Evolutionary conservation across 2,329 filamentous ascomycete species (phyloP), one percentile per base, ranked within the genome.

Genomic region (Cordyceps sp.): DNA sequence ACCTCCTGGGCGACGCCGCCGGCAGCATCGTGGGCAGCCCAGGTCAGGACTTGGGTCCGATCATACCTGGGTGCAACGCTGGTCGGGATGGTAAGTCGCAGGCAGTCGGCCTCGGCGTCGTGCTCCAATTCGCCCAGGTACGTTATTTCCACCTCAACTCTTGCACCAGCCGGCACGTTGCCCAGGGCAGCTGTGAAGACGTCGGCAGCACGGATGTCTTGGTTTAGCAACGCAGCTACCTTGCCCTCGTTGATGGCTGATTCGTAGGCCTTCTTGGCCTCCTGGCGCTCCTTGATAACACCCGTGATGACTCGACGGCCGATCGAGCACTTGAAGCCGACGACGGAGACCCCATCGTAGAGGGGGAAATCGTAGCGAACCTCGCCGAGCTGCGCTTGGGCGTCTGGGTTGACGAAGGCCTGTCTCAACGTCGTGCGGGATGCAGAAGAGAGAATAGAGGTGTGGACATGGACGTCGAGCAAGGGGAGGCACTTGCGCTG

Each of bases 71-170:
- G 78, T 1, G 71, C 73, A 34, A 85, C 74, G 30, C 50, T 54
- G 1, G 67, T 78, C 0, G 78, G 79, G 5, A 85, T 67, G 5
- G 69, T 82, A 45, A 78, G 78, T 6, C 76, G 66, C 18, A 78
- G 58, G 6, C 75, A 75, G 43, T 84, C 73, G 4, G 68, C 59
- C 38, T 75, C 69, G 27, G 72, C 66, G 44, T 83, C 77, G 40
- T 82, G 73, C 53, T 80, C 80, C 33, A 84, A 59, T 47, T 84
- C 77, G 3, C 72, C 73, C 5, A 81, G 59, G 38, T 79, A 82
- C 0, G 60, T 69, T 34, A 83, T 69, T 10, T 75, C 61, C 6
- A 83, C 65, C 6, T 61, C 47, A 22, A 81, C 54, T 22, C 58
- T 62, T 13, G 66, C 63, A 0, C 60, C 61, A 0, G 68, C 61